A percentile compares a stretch with the other conserved stretches of the same genome.
Evolutionary conservation across 2,329 filamentous ascomycete species (phyloP).

Genomic region (Colletotrichum tabaci): DNA sequence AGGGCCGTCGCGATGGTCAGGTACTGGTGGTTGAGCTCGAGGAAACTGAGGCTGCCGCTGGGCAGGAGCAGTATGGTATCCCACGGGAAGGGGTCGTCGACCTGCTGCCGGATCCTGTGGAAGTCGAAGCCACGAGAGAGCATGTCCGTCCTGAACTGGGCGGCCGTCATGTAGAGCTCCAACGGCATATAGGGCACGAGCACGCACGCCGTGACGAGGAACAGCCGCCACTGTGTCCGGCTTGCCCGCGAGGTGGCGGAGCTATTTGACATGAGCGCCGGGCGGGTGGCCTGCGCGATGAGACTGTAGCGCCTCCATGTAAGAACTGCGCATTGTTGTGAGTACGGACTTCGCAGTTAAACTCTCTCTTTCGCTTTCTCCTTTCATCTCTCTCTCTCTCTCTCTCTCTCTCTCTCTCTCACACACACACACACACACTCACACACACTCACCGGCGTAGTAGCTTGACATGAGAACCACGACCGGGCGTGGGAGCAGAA

Average conservation of each 20-base stretch:
- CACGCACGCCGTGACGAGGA: conserved; percentile 68
- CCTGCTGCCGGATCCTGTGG: conserved; percentile 56
- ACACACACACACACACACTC: neutral
- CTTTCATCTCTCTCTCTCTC: too few species aligned
- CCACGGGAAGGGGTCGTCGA: conserved; percentile 58
- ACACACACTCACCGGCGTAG: conserved; percentile 62
- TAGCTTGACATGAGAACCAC: conserved; percentile 60
- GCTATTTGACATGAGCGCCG: conserved; percentile 58
- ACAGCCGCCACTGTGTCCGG: conserved; percentile 67
- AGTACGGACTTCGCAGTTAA: neutral
- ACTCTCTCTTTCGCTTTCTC: too few species aligned
- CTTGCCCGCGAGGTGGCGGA: conserved; percentile 59
- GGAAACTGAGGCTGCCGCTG: conserved; percentile 56
- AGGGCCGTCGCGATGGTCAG: conserved; percentile 63
- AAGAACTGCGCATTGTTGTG: conserved; percentile 55
- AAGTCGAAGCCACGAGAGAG: conserved; percentile 58
- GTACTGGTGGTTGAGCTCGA: conserved; percentile 63
- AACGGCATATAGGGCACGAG: conserved; percentile 67
- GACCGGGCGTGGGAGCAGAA: conserved; percentile 60
- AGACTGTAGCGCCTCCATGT: conserved; percentile 64
- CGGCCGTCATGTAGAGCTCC: conserved; percentile 55
- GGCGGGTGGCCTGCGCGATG: conserved; percentile 58
- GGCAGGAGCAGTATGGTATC: conserved; percentile 62
- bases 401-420: neutral
- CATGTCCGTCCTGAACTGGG: conserved; percentile 56